Base-by-base conservation (phyloP, 2,329 filamentous ascomycete species). In the Simplicillium sp. region DNA sequence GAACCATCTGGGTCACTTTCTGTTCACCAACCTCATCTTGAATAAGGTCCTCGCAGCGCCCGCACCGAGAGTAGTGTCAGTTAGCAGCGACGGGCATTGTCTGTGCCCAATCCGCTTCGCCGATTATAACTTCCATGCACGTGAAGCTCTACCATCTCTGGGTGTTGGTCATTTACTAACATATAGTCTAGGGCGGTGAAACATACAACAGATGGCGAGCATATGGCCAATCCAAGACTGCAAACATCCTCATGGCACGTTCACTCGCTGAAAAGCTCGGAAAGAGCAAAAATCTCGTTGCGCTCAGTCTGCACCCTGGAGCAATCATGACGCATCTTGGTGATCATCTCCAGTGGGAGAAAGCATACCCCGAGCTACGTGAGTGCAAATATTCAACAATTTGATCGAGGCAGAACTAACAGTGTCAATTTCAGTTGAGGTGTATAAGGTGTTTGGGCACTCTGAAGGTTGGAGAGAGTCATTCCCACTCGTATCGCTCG, bases 41-140 rank as follows among this genome's bases (percentile, higher is more conserved):
- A 40, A 44, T 2, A 59, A 56, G 45, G 38, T 54, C 9, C 41
- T 55, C 1, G 46, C 50, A 2, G 37, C 56, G 1, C 11, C 44
- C 3, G 44, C 42, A 13, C 50, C 57, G 3, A 52, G 61, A 2
- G 42, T 71, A 7, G 57, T 71, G 8, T 65, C 57, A 42, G 50
- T 71, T 9, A 57, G 57, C 18, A 68, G 66, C 46, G 52, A 59
- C 28, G 65, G 62, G 2, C 56, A 69, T 48, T 51, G 58, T 13
- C 35, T 67, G 15, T 49, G 52, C 5, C 58, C 58, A 3, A 46
- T 69, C n/a, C 50, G 62, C 3, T 67, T 61, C 43, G 51, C 55
- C 35, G 65, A 69, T 47, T 58, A 51, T 32, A 63, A 65, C 34
- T 67, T 67, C 44, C 50, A 57, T 12, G 37, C 31, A 33, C 11